Percentiles rank a stretch among this genome's conserved stretches.
Evolutionary conservation across 2,329 filamentous ascomycete genomes (phyloP).

Genomic region (Podosphaera xanthii): DNA sequence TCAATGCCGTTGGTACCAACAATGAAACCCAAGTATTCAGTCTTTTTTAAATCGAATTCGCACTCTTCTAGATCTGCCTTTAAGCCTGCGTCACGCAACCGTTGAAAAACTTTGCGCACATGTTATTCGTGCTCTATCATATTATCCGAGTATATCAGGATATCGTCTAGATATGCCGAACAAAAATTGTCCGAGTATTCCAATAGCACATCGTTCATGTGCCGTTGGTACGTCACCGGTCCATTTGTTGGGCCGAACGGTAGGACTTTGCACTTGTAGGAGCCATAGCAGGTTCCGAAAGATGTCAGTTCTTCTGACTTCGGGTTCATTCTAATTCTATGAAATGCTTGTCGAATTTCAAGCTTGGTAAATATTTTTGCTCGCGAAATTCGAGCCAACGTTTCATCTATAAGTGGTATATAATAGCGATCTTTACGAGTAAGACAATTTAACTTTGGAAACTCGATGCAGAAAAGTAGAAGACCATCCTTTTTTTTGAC

Average conservation of each 20-base stretch:
- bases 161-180: too few species aligned
- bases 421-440: background rate
- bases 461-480: background rate
- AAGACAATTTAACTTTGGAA: background rate
- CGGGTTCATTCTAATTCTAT: background rate
- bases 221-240: too few species aligned
- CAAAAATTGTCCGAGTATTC: too few species aligned
- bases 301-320: background rate
- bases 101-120: background rate
- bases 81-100: background rate
- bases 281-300: background rate
- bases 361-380: conserved; percentile 1
- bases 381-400: background rate
- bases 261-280: background rate
- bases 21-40: conserved; percentile 1
- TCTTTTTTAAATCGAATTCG: background rate
- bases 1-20: background rate
- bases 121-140: background rate
- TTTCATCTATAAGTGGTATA: background rate
- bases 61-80: background rate
- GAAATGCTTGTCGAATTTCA: conserved; percentile 1
- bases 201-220: too few species aligned
- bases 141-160: conserved; percentile 2
- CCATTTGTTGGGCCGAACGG: too few species aligned
- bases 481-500: background rate